Percentiles rank a stretch among this genome's conserved stretches.
Conservation (phyloP, 176 grass and related monocot species). For the Thinopyrum elongatum region DNA sequence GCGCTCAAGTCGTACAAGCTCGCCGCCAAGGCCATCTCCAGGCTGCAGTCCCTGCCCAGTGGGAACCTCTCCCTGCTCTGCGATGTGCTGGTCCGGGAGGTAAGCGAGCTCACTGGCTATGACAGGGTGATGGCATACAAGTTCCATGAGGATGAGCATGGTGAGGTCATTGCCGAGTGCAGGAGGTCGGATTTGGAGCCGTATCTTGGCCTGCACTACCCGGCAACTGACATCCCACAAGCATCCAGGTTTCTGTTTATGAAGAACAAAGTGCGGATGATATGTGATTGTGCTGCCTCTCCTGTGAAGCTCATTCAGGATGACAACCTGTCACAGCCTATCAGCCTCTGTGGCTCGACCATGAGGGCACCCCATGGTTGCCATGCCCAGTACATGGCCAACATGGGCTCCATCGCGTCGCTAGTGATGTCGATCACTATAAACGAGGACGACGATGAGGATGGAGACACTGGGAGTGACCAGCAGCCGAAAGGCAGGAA, state of each 20-base stretch:
- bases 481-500: constrained; percentile 65
- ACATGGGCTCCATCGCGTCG: constrained; percentile 89
- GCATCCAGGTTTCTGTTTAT: constrained; percentile 91
- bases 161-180: constrained; percentile 90
- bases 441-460: constrained; percentile 73
- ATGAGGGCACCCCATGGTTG: constrained; percentile 88
- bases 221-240: constrained; percentile 91
- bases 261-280: constrained; percentile 98
- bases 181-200: constrained; percentile 84
- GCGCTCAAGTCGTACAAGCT: constrained; percentile 92
- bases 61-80: constrained; percentile 91
- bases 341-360: constrained; percentile 80
- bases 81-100: constrained; percentile 88
- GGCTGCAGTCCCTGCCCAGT: constrained; percentile 79
- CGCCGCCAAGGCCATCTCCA: constrained; percentile 89
- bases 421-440: constrained; percentile 93
- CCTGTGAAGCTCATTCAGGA: constrained; percentile 83
- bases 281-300: constrained; percentile 63
- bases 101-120: constrained; percentile 83
- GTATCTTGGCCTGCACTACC: constrained; percentile 93
- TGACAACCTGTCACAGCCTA: constrained; percentile 52
- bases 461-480: constrained; percentile 31
- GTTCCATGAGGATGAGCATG: constrained; percentile 96
- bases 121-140: constrained; percentile 97
- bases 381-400: constrained; percentile 94